phyloP scores from a whole-genome alignment of 2,329 filamentous ascomycete genomes.

The Rhynchosporium graminicola region DNA sequence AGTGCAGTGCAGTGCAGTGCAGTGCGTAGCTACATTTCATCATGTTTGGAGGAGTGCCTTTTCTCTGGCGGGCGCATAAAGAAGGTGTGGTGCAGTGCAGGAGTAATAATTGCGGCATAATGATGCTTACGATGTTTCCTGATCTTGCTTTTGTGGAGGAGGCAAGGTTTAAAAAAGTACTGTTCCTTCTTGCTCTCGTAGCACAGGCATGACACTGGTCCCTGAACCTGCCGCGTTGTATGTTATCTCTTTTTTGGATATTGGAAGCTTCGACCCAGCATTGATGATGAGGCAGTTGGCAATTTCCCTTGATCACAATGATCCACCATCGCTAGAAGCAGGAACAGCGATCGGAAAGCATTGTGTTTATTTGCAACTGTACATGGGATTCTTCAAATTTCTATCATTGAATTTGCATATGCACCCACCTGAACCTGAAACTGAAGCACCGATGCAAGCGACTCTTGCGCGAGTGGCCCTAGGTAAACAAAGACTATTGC shows the following conservation, averaged over 20 bases:
- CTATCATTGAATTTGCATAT: too few species aligned
- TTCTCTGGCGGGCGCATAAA: not conserved
- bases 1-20: not conserved
- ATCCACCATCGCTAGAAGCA: not conserved
- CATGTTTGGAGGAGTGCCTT: slow-evolving; percentile 1
- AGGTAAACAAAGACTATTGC: not conserved
- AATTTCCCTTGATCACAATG: slow-evolving; percentile 12
- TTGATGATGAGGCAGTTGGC: slow-evolving; percentile 9
- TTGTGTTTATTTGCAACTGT: not conserved
- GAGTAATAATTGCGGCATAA: slow-evolving; percentile 7
- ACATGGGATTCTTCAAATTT: not conserved
- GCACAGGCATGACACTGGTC: not conserved
- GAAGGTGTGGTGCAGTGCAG: not conserved
- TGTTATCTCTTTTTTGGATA: not conserved
- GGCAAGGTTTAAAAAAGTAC: not conserved
- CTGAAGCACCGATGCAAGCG: slow-evolving; percentile 12
- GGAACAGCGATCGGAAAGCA: not conserved
- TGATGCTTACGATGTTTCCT: slow-evolving; percentile 12
- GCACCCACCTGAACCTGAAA: too few species aligned
- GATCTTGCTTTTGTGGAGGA: slow-evolving; percentile 13
- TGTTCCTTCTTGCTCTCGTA: not conserved
- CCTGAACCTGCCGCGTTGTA: not conserved
- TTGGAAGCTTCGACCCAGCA: not conserved
- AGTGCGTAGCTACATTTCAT: slow-evolving; percentile 5
- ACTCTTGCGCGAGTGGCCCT: not conserved